These are phyloP conservation scores for Penicillium canescens DNA, from an alignment of 495 filamentous ascomycete species.

Conservation along the genomic window DNA sequence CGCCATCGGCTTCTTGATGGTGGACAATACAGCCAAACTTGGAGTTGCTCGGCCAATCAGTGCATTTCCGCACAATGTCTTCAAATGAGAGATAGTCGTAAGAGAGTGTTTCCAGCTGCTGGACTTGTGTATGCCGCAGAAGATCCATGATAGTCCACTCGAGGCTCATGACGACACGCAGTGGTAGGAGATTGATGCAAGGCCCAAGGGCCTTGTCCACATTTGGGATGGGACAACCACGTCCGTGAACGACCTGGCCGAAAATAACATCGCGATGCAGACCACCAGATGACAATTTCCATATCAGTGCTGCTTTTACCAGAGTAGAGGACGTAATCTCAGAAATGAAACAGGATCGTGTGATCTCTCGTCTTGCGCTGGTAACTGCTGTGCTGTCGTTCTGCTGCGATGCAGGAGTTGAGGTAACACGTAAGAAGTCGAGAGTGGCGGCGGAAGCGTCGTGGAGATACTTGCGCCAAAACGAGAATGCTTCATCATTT, in stretches of 20 bases:
- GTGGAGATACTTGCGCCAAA: slow-evolving; percentile 26
- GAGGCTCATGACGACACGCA: slow-evolving; percentile 38
- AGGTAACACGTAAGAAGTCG: background rate
- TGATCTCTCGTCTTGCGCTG: background rate
- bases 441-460: slow-evolving; percentile 11
- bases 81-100: slow-evolving; percentile 45
- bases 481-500: background rate
- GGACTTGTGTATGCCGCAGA: slow-evolving; percentile 42
- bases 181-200: slow-evolving; percentile 51
- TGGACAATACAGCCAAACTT: slow-evolving; percentile 9
- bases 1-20: slow-evolving; percentile 1
- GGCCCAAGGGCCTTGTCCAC: slow-evolving; percentile 46
- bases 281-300: slow-evolving; percentile 32
- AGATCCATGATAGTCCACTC: slow-evolving; percentile 40
- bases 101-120: slow-evolving; percentile 41
- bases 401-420: background rate
- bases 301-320: slow-evolving; percentile 44
- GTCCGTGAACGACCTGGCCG: slow-evolving; percentile 44
- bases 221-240: slow-evolving; percentile 41
- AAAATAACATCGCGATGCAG: slow-evolving; percentile 36
- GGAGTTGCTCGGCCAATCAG: slow-evolving; percentile 37
- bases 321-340: slow-evolving; percentile 43
- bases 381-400: background rate
- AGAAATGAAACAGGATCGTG: background rate
- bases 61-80: slow-evolving; percentile 47